phyloP scores from a whole-genome alignment of 768 basidiomycete species.

The Leccinum incarnatum region DNA sequence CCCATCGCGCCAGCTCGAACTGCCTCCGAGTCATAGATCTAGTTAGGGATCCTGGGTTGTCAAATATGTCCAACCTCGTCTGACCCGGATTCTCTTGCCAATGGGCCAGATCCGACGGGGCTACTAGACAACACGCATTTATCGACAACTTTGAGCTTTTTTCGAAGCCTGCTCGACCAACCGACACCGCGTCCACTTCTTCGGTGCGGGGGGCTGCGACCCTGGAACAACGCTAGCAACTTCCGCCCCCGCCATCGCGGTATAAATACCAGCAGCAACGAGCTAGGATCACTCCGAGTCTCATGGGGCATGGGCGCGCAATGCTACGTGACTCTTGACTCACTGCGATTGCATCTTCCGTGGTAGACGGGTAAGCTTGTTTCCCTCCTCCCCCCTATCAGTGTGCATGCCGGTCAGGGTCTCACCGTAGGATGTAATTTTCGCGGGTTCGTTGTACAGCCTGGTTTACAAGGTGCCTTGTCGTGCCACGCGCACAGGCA shows the following conservation, averaged over 20 bases:
- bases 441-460: not conserved
- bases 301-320: conserved; percentile 1
- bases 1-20: not conserved
- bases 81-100: not conserved
- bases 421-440: not conserved
- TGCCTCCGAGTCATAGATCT: not conserved
- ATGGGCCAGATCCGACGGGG: not conserved
- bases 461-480: not conserved
- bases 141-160: not conserved
- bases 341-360: not conserved
- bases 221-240: not conserved
- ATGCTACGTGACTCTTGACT: not conserved
- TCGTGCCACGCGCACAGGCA: not conserved
- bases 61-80: too few relatives aligned
- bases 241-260: not conserved
- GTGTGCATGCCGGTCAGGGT: not conserved
- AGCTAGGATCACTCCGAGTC: not conserved
- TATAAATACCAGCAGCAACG: not conserved
- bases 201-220: not conserved
- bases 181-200: not conserved
- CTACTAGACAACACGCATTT: not conserved
- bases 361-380: conserved; percentile 11
- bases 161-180: not conserved
- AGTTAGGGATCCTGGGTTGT: not conserved
- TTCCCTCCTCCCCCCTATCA: not conserved